Evolutionary conservation across 768 basidiomycete species (phyloP), one percentile per base, ranked within the genome.

Genomic region (Lactifluus subvellereus): DNA sequence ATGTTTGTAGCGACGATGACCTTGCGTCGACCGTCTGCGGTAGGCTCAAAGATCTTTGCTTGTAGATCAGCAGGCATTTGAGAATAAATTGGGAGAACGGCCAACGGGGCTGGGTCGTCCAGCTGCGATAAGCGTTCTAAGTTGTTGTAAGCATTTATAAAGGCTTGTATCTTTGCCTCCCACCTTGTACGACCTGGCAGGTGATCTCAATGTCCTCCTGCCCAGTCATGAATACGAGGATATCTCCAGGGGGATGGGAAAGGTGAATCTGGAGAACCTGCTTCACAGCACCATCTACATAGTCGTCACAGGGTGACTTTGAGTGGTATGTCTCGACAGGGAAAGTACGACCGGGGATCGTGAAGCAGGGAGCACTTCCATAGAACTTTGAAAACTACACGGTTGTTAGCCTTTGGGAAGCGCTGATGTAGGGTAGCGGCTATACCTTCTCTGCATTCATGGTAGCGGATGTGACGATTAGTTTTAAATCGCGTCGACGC

Each of bases 51-150:
- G 64, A 99, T 99, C 74, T 94, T 96, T 27, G 97, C 96, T 72
- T 99, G 97, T 42, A 99, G 77, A 77, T 98, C 97, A 6, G 97
- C 97, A 10, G 97, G 97, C 97, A 98, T 98, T 72, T 98, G 96
- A 3, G 97, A 98, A 75, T 99, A 98, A 66, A 98, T 99, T 6
- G 97, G 97, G 35, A 99, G 78, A n/a, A 98, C 86, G 1, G 94
- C 87, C 30, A 98, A 77, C 3, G 88, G 84, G 0, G 90, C 78
- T 11, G 94, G 91, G 13, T 98, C 94, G 70, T 96, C 89, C n/a
- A 98, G 79, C 69, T 98, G 94, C 2, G 82, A 81, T 43, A 98
- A 77, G 33, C 97, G 92, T 74, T 99, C 97, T 96, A 70, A 30
- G 47, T n/a, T 33, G 33, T 57, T 30, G 38, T 60, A 16, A 62